Percentiles rank a stretch among this genome's conserved stretches.
Evolutionary conservation across 2,329 filamentous ascomycete genomes (phyloP).

Genomic region (Cercospora zeae-maydis): DNA sequence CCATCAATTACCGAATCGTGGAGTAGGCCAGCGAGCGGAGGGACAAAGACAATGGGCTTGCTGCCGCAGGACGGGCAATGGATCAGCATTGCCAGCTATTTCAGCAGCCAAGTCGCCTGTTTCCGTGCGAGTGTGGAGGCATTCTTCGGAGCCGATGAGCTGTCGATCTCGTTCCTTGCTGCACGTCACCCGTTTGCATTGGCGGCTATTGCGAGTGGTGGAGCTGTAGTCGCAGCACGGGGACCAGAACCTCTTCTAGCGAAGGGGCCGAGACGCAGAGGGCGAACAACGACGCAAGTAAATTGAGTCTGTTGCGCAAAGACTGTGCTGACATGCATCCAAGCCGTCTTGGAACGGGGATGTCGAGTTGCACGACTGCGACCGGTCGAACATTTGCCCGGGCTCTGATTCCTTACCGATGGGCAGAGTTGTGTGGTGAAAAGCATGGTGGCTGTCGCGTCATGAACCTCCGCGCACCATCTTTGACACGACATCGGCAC

Average conservation of each 20-base stretch:
- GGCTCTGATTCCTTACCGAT: background rate
- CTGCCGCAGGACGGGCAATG: background rate
- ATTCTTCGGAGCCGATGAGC: background rate
- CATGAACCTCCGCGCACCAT: background rate
- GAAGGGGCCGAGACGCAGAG: slow-evolving; percentile 4
- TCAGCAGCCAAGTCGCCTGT: slow-evolving; percentile 4
- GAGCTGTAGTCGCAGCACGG: background rate
- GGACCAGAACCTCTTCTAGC: background rate
- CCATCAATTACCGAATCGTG: background rate
- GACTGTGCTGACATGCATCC: background rate
- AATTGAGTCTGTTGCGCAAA: slow-evolving; percentile 10
- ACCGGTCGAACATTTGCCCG: slow-evolving; percentile 1
- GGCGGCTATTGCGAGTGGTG: slow-evolving; percentile 5
- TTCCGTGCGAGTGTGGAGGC: background rate
- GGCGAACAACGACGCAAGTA: slow-evolving; percentile 10
- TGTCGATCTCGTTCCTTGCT: slow-evolving; percentile 12
- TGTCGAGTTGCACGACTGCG: background rate
- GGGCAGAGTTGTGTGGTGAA: background rate
- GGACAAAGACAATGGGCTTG: slow-evolving; percentile 6
- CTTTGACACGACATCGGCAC: slow-evolving; percentile 5
- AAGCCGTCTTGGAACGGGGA: background rate
- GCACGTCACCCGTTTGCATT: slow-evolving; percentile 5
- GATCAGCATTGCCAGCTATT: slow-evolving; percentile 10
- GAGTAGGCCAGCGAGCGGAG: background rate
- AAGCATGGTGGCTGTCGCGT: background rate